Base-by-base conservation (phyloP, 345 rosid species). In the Garcia nutans region DNA sequence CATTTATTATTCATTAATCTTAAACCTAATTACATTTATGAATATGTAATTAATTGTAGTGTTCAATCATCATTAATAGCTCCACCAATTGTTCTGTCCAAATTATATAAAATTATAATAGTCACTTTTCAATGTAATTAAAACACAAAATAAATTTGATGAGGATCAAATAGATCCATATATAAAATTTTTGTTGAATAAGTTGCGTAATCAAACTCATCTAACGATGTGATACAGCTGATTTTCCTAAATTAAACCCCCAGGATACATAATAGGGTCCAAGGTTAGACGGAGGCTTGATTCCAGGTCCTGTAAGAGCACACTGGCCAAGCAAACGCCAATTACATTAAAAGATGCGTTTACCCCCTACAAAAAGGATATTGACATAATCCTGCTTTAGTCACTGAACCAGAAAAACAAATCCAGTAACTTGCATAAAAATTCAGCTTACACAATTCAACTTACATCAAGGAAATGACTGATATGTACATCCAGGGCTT, bases 401-500 rank as follows among this genome's bases (percentile, higher is more conserved):
- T 50, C 67, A 41, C 69, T 71, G 8, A 63, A 64, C 60, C 72
- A 78, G 64, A 64, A 74, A 49, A 61, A 49, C 55, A 50, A 3
- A 37, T 37, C 11, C 11, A 77, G 73, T 75, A 74, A 77, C 70
- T 70, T 77, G 6, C 42, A 47, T 10, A 59, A 33, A 33, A 56
- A 41, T 11, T 65, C 28, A 66, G 37, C 49, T 65, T 22, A 37
- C 6, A 22, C 64, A 44, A 41, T 3, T 72, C 42, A 60, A 41
- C 58, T 73, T 58, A 66, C 70, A 72, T 75, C 70, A 65, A 74
- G 77, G 78, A 76, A 65, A 58, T 76, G 71, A 44, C 72, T 65
- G 50, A 71, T 80, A 75, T 86, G 78, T 81, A 77, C 85, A 77
- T 77, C 42, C 41, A 57, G 58, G 33, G 50, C 67, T 69, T 20